phyloP scores from a whole-genome alignment of 805 yeast species.

The Wickerhamiella lipophila region DNA sequence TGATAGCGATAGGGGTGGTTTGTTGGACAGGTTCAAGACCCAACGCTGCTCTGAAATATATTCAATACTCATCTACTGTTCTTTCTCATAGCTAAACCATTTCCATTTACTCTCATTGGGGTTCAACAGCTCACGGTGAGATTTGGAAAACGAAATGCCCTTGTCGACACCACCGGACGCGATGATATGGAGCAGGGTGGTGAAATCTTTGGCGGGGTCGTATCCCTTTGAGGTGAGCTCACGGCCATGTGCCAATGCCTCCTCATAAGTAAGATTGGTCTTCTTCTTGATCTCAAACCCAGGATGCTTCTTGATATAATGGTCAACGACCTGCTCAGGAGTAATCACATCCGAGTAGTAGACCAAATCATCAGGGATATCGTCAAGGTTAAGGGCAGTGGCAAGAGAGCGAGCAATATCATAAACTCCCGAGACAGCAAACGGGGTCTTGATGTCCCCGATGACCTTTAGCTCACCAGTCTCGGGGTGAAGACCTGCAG shows the following conservation, averaged over 20 bases:
- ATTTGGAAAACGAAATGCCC: background rate
- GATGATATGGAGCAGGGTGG: background rate
- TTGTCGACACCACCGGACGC: slow-evolving; percentile 1
- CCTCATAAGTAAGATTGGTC: background rate
- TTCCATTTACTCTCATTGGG: slow-evolving; percentile 4
- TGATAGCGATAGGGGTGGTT: too few relatives aligned
- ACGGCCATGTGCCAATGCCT: background rate
- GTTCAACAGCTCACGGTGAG: slow-evolving; percentile 4
- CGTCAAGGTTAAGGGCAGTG: background rate
- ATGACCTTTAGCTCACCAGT: background rate
- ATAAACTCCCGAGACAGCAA: background rate
- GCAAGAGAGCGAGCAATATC: slow-evolving; percentile 4
- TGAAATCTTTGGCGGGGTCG: background rate
- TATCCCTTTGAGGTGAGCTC: background rate
- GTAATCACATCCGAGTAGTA: background rate
- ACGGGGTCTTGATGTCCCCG: background rate
- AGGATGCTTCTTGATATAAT: background rate
- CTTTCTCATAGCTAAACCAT: background rate
- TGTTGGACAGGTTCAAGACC: too few relatives aligned
- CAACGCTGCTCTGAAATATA: too few relatives aligned
- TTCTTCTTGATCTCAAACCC: background rate
- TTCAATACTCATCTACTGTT: too few relatives aligned
- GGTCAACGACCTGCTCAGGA: background rate
- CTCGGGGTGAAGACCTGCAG: background rate
- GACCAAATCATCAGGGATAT: slow-evolving; percentile 1